A percentile compares a stretch with the other conserved stretches of the same genome.
Conservation (phyloP, 169 alveolate species). For the Cryptosporidium sp. region DNA sequence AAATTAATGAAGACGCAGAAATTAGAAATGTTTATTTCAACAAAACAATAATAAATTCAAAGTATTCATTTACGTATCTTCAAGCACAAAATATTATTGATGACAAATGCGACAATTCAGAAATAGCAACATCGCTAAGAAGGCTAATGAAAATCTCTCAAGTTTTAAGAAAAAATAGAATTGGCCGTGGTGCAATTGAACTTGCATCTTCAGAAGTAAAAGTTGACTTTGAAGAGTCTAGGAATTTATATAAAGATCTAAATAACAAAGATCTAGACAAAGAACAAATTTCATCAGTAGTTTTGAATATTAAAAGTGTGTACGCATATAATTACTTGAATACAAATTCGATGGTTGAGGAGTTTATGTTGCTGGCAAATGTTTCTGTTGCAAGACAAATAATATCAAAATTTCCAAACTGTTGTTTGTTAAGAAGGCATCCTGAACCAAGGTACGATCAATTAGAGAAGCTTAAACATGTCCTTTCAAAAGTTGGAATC, state of each 20-base stretch:
- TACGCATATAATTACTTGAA: constrained; percentile 33
- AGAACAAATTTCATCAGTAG: not conserved
- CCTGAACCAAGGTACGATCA: constrained; percentile 94
- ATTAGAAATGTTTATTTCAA: constrained; percentile 85
- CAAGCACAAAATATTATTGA: constrained; percentile 92
- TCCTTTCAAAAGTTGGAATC: constrained; percentile 86
- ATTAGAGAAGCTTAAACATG: constrained; percentile 89
- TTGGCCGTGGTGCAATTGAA: constrained; percentile 95
- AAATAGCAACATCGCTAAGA: constrained; percentile 85
- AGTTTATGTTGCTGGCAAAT: constrained; percentile 99
- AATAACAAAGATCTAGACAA: not conserved
- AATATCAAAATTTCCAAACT: constrained; percentile 89
- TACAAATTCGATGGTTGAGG: constrained; percentile 93
- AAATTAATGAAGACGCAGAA: constrained; percentile 88
- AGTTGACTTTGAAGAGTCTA: constrained; percentile 89
- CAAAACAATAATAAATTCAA: constrained; percentile 92
- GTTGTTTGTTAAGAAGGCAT: constrained; percentile 93
- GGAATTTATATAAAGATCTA: constrained; percentile 44
- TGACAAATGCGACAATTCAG: constrained; percentile 83
- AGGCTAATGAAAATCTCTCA: constrained; percentile 89
- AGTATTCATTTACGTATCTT: constrained; percentile 90
- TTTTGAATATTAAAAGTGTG: constrained; percentile 23
- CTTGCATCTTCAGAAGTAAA: constrained; percentile 95
- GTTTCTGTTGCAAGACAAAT: constrained; percentile 95
- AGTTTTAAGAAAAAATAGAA: constrained; percentile 87